Evolutionary conservation across 2,329 filamentous ascomycete genomes (phyloP).

Genomic region (Claviceps arundinis): DNA sequence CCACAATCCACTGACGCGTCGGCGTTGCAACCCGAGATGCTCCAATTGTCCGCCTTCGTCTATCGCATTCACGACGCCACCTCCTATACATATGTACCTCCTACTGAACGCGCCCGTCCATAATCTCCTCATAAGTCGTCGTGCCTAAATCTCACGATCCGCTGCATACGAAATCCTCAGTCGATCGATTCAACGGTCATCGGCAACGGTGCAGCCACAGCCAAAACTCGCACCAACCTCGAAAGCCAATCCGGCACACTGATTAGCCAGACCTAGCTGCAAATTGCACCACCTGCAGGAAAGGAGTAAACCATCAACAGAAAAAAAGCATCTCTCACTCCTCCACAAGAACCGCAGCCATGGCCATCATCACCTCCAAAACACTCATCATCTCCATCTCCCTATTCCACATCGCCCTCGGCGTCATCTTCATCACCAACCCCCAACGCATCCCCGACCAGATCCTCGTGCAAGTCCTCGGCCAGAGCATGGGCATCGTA

Average conservation of each 20-base stretch:
- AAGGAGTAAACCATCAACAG: not conserved
- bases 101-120: no score
- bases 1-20: no score
- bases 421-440: slow-evolving; percentile 68
- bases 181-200: not conserved
- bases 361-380: slow-evolving; percentile 70
- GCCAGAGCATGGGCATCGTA: slow-evolving; percentile 75
- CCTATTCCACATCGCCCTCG: slow-evolving; percentile 73
- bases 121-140: no score
- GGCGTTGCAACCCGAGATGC: no score
- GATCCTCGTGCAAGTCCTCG: slow-evolving; percentile 65
- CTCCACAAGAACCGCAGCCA: slow-evolving; percentile 23
- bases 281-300: not conserved
- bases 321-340: not conserved
- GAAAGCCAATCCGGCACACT: no score
- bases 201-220: not conserved
- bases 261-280: no score
- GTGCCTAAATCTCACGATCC: not conserved
- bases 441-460: slow-evolving; percentile 65
- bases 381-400: slow-evolving; percentile 71
- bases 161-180: not conserved
- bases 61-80: no score
- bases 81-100: no score
- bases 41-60: no score
- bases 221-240: not conserved